A percentile compares a stretch with the other conserved stretches of the same genome.
Evolutionary conservation across 2,329 filamentous ascomycete genomes (phyloP).

Genomic region (Sclerotinia spermophila): DNA sequence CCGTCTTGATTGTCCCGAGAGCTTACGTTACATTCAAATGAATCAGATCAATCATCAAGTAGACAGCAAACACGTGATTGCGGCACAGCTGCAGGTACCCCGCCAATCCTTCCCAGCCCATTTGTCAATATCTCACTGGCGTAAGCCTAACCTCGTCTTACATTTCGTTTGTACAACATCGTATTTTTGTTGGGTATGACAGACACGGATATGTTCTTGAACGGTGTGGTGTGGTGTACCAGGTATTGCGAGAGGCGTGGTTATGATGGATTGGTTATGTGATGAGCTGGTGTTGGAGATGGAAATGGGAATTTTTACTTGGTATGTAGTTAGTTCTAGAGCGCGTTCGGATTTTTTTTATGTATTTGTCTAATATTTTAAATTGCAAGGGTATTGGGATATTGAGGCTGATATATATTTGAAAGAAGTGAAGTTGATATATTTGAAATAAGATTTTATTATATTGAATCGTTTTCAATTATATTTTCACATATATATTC

Average conservation of each 20-base stretch:
- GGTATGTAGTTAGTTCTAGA: no score
- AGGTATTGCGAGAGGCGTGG: neutral
- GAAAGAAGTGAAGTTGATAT: no score
- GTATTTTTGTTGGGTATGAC: neutral
- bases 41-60: neutral
- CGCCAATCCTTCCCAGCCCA: neutral
- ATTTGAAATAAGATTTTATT: no score
- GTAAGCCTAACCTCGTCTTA: conserved; percentile 10
- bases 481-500: no score
- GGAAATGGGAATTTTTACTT: neutral
- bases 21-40: neutral
- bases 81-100: neutral
- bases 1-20: neutral
- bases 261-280: neutral
- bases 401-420: no score
- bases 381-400: no score
- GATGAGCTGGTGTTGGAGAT: neutral
- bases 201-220: no score
- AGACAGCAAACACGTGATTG: neutral
- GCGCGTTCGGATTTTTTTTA: no score
- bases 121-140: neutral
- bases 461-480: no score
- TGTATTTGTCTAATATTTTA: no score
- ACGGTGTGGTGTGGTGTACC: neutral
- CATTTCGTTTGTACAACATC: neutral